Evolutionary conservation across 2,329 filamentous ascomycete genomes (phyloP), one percentile per base, ranked within the genome.

Genomic region (Fusarium sp.): DNA sequence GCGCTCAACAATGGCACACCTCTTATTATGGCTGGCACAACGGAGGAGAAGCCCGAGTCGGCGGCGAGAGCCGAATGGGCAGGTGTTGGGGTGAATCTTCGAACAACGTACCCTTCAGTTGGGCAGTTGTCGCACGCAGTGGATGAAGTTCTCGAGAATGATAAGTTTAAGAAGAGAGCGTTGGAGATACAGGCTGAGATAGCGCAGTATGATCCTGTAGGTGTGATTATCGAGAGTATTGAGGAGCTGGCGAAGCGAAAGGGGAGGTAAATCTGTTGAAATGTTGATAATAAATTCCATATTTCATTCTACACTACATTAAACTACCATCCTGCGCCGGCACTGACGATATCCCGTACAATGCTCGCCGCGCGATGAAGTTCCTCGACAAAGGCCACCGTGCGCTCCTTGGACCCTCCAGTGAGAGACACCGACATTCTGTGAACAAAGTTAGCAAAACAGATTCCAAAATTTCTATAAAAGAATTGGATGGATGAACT

Each of bases 1-100:
- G 54, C 46, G 7, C 46, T 57, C 9, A 51, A 43, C 3, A 57
- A 42, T 5, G 54, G 37, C 2, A 45, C 46, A 6, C 46, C 54
- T 14, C 31, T 57, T 5, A 25, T 52, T 1, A 43, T 57, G 39
- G 54, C 54, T 14, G 54, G 54, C 3, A 51, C 29, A 9, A 51
- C 46, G 2, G 54, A 51, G 14, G 46, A 57, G 11, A 57, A 57
- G 39, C 46, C 54, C 5, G 46, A 57, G 15, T 51, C 31, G 15
- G 54, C 46, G 5, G 46, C 45, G 21, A 41, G 39, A 15, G 54
- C 54, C 5, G 39, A 57, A 10, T 57, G 46, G 46, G 54, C 46
- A 9, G 46, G 46, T 4, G 25, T 57, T 11, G 54, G 31, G 0
- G 54, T 51, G 3, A 57, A 45, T 13, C 39, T 57, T 7, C 21